phyloP scores from a whole-genome alignment of 2,329 filamentous ascomycete genomes.

The Daldinia eschscholtzii region DNA sequence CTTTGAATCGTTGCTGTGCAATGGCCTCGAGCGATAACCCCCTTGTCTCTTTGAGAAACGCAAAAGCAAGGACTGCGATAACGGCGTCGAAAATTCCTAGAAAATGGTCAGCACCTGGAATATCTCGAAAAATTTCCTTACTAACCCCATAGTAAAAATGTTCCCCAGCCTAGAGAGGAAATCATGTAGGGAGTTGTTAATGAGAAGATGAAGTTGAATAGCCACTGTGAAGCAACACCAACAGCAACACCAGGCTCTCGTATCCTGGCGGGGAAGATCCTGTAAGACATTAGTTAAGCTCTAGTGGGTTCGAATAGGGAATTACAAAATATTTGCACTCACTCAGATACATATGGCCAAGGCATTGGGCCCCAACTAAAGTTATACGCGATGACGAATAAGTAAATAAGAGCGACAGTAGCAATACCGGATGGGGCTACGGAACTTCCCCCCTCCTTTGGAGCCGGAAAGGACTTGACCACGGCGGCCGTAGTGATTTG shows the following conservation, averaged over 20 bases:
- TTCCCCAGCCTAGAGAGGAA: conserved; percentile 60
- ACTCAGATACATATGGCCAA: conserved; percentile 63
- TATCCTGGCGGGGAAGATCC: conserved; percentile 63
- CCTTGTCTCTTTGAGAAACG: conserved; percentile 76
- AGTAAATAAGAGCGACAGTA: conserved; percentile 67
- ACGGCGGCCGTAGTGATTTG: conserved; percentile 60
- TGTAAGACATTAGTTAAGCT: conserved; percentile 29
- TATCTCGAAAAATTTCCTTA: neutral
- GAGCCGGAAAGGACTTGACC: conserved; percentile 56
- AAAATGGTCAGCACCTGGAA: neutral
- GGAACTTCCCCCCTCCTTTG: conserved; percentile 42
- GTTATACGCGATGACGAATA: conserved; percentile 66
- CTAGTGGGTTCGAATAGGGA: neutral
- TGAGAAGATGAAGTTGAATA: conserved; percentile 64
- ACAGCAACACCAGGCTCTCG: conserved; percentile 62
- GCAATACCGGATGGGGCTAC: conserved; percentile 60
- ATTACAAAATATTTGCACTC: conserved; percentile 27
- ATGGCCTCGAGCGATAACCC: conserved; percentile 74
- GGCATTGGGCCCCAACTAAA: conserved; percentile 64
- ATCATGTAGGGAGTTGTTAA: conserved; percentile 65
- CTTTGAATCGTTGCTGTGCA: conserved; percentile 49
- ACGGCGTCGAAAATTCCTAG: conserved; percentile 56
- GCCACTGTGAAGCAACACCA: conserved; percentile 62
- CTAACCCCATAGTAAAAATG: conserved; percentile 61
- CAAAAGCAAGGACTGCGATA: conserved; percentile 60